Evolutionary conservation across 805 yeast genomes (phyloP).

Genomic region (Ogataea dorogensis): DNA sequence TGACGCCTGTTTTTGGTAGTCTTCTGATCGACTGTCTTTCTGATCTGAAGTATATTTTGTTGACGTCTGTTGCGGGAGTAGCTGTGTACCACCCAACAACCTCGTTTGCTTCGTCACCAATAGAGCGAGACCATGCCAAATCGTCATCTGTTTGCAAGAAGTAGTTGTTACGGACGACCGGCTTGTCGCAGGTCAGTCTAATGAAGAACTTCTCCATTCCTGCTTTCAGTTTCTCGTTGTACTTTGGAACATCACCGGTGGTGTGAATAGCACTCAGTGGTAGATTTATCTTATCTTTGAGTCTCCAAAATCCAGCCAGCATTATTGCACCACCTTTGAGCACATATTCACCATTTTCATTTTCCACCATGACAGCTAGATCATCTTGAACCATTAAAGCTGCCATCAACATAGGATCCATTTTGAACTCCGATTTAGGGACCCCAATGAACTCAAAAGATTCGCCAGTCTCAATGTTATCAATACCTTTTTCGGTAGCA

Average conservation of each 20-base stretch:
- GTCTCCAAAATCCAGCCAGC: conserved; percentile 70
- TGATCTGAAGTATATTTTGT: conserved; percentile 53
- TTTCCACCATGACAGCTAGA: conserved; percentile 64
- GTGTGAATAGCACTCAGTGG: conserved; percentile 60
- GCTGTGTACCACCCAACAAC: conserved; percentile 69
- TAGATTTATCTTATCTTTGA: conserved; percentile 55
- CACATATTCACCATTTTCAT: conserved; percentile 53
- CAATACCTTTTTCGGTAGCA: conserved; percentile 45
- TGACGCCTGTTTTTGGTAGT: conserved; percentile 57
- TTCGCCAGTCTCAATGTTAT: conserved; percentile 56
- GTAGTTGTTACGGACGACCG: conserved; percentile 66
- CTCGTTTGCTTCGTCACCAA: conserved; percentile 53
- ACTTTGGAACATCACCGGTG: conserved; percentile 67
- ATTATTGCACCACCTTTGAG: conserved; percentile 61
- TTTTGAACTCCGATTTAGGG: conserved; percentile 33
- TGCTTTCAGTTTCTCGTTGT: conserved; percentile 51
- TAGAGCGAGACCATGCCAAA: conserved; percentile 62
- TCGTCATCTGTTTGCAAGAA: conserved; percentile 63
- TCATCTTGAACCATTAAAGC: conserved; percentile 64
- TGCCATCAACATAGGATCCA: conserved; percentile 60
- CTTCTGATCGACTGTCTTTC: conserved; percentile 65
- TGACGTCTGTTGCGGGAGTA: conserved; percentile 43
- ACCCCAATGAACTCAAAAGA: conserved; percentile 36
- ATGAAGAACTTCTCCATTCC: conserved; percentile 69
- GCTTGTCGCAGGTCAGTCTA: conserved; percentile 54